A percentile compares a stretch with the other conserved stretches of the same genome.
phyloP scores from a whole-genome alignment of 768 basidiomycete genomes.

The Termitomyces heimii region DNA sequence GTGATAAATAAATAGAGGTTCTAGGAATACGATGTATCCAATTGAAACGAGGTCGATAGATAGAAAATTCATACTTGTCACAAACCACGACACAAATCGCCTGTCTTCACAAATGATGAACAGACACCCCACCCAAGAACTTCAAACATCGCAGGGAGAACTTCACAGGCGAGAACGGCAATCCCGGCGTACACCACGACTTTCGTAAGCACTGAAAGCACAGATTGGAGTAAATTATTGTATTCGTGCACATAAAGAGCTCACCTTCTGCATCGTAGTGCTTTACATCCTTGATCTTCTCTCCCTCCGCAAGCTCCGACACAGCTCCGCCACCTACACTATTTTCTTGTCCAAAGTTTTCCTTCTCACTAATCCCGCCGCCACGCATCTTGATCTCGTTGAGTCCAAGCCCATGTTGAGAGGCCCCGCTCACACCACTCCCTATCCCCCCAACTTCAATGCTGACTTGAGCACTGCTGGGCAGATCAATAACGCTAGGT shows the following conservation, averaged over 20 bases:
- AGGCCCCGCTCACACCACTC: slow-evolving; percentile 19
- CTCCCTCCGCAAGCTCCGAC: slow-evolving; percentile 5
- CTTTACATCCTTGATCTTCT: slow-evolving; percentile 36
- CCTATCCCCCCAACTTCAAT: slow-evolving; percentile 42
- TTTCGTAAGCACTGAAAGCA: slow-evolving; percentile 72
- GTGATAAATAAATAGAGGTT: not conserved
- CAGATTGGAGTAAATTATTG: not conserved
- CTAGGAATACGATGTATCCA: not conserved
- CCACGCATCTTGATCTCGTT: slow-evolving; percentile 62
- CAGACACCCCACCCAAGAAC: slow-evolving; percentile 61
- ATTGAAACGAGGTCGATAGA: not conserved
- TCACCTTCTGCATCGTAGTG: slow-evolving; percentile 86
- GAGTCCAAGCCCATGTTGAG: slow-evolving; percentile 21
- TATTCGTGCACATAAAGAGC: slow-evolving; percentile 15
- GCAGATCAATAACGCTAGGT: slow-evolving; percentile 83
- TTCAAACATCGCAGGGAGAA: slow-evolving; percentile 64
- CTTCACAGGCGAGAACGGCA: slow-evolving; percentile 56
- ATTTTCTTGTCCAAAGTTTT: not conserved
- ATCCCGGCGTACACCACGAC: slow-evolving; percentile 90
- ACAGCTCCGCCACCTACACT: not conserved
- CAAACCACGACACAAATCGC: not conserved
- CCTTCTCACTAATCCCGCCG: slow-evolving; percentile 19
- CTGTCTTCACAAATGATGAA: slow-evolving; percentile 17
- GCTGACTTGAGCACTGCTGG: slow-evolving; percentile 37
- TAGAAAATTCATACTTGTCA: not conserved